These are phyloP conservation scores for Globisporangium megalacanthum DNA, from an alignment of 352 stramenopile genomes.

Conservation along the genomic window DNA sequence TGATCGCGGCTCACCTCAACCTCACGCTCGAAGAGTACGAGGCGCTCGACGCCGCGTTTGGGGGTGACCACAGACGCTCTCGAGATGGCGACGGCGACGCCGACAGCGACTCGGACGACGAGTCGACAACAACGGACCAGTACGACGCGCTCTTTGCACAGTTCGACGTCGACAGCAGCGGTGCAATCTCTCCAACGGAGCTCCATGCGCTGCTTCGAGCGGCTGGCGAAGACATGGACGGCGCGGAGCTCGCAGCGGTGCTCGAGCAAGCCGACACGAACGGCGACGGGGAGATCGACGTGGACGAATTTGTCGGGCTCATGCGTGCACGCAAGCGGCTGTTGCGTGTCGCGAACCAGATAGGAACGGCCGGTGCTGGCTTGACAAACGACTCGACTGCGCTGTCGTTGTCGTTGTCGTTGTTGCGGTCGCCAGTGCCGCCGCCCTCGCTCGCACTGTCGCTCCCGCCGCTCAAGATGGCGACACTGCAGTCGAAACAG, in stretches of 20 bases:
- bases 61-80: slow-evolving; percentile 7
- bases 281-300: slow-evolving; percentile 71
- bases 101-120: slow-evolving; percentile 8
- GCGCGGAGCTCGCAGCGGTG: slow-evolving; percentile 56
- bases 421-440: slow-evolving; percentile 2
- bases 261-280: slow-evolving; percentile 66
- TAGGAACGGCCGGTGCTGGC: slow-evolving; percentile 42
- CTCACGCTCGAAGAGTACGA: slow-evolving; percentile 70
- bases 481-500: slow-evolving; percentile 37
- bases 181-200: slow-evolving; percentile 67
- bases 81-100: slow-evolving; percentile 7
- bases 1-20: slow-evolving; percentile 56
- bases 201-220: slow-evolving; percentile 46
- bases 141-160: slow-evolving; percentile 61
- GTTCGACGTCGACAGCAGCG: slow-evolving; percentile 77
- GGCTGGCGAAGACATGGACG: slow-evolving; percentile 73
- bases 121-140: slow-evolving; percentile 28
- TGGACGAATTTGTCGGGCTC: slow-evolving; percentile 70
- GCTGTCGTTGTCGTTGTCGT: background rate
- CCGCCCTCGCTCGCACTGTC: slow-evolving; percentile 1
- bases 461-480: slow-evolving; percentile 60
- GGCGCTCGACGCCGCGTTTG: slow-evolving; percentile 53
- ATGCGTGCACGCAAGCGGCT: slow-evolving; percentile 78
- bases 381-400: slow-evolving; percentile 4
- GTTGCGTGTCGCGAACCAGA: slow-evolving; percentile 58